Conservation (phyloP, 257 asterid species). For the Parsonsia alboflavescens region DNA sequence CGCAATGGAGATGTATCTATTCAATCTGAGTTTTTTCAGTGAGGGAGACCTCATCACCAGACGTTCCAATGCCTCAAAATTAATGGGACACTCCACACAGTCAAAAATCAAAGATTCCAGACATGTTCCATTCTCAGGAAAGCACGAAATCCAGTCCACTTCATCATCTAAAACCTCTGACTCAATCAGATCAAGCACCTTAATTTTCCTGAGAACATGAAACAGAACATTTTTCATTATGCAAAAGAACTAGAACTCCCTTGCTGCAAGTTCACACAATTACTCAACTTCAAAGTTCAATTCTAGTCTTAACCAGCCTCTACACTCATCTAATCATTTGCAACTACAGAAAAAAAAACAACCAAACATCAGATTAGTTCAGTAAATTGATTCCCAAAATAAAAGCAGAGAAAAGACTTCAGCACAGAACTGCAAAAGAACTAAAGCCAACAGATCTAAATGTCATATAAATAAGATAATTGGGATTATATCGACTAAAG, state of each 20-base stretch:
- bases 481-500: background rate
- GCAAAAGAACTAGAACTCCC: background rate
- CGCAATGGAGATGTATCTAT: slow-evolving; percentile 27
- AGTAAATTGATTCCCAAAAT: background rate
- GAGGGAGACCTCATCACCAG: slow-evolving; percentile 43
- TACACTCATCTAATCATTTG: background rate
- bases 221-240: slow-evolving; percentile 5
- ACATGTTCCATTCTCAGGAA: slow-evolving; percentile 37
- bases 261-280: background rate
- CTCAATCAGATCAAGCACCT: slow-evolving; percentile 47
- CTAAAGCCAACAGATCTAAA: slow-evolving; percentile 1
- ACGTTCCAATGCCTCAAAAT: slow-evolving; percentile 42
- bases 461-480: background rate
- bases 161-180: slow-evolving; percentile 39
- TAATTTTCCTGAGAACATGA: slow-evolving; percentile 35
- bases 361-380: background rate
- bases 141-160: slow-evolving; percentile 49
- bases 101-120: slow-evolving; percentile 45
- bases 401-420: background rate
- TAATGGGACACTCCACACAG: slow-evolving; percentile 37
- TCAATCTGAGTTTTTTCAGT: slow-evolving; percentile 40
- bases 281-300: background rate
- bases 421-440: background rate
- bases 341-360: background rate
- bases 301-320: background rate